phyloP scores from a whole-genome alignment of 2,329 filamentous ascomycete genomes.

The Clonostachys rhizophaga region DNA sequence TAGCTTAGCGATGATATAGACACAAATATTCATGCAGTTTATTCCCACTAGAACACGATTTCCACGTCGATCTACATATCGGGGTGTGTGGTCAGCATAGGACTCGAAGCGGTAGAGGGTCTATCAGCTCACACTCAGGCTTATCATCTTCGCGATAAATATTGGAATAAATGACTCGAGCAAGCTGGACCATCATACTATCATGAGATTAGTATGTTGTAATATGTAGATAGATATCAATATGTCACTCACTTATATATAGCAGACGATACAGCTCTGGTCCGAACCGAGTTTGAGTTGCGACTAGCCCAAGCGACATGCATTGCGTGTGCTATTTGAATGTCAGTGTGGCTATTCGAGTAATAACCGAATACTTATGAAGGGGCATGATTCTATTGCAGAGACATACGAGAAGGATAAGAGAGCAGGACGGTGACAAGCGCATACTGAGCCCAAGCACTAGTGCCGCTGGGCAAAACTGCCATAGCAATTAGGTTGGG shows the following conservation, averaged over 20 bases:
- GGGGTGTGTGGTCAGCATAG: neutral
- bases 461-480: constrained; percentile 31
- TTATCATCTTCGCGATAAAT: constrained; percentile 24
- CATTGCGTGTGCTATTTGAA: constrained; percentile 24
- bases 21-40: constrained; percentile 20
- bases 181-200: constrained; percentile 37
- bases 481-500: constrained; percentile 47
- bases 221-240: too few relatives aligned
- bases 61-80: constrained; percentile 23
- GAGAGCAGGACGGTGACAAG: constrained; percentile 33
- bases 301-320: constrained; percentile 39
- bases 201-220: neutral
- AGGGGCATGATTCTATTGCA: too few relatives aligned
- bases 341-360: too few relatives aligned
- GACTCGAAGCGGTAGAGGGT: constrained; percentile 1
- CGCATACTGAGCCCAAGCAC: constrained; percentile 30
- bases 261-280: constrained; percentile 56
- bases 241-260: constrained; percentile 43
- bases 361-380: too few relatives aligned
- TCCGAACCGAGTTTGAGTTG: constrained; percentile 58
- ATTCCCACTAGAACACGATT: constrained; percentile 51
- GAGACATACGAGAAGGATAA: constrained; percentile 18
- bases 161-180: constrained; percentile 33
- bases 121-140: constrained; percentile 11
- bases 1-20: constrained; percentile 19